Evolutionary conservation across 805 yeast species (phyloP).

Genomic region (Yarrowia sp.): DNA sequence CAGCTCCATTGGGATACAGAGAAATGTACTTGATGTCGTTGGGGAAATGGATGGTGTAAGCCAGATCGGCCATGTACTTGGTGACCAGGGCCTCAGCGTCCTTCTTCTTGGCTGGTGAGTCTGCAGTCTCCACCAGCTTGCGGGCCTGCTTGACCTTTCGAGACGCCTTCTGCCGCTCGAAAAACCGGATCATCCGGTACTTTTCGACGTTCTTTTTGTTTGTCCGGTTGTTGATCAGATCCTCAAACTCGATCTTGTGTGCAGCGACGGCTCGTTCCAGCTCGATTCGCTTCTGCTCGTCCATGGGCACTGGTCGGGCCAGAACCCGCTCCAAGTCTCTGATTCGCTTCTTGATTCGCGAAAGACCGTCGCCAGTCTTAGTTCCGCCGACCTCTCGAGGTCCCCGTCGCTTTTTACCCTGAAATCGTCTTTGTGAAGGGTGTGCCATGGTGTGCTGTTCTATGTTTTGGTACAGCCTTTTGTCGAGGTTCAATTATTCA

Average conservation of each 20-base stretch:
- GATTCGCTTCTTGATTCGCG: conserved; percentile 80
- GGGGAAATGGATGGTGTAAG: conserved; percentile 80
- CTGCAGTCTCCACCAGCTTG: conserved; percentile 47
- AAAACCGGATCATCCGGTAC: conserved; percentile 92
- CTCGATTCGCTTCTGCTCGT: conserved; percentile 56
- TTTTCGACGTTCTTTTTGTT: conserved; percentile 66
- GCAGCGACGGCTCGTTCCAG: conserved; percentile 75
- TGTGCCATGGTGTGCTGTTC: conserved; percentile 3
- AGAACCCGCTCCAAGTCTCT: conserved; percentile 83
- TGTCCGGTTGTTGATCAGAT: conserved; percentile 55
- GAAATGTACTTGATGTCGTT: conserved; percentile 79
- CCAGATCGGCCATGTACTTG: conserved; percentile 71
- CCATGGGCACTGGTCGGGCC: conserved; percentile 63
- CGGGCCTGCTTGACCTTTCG: conserved; percentile 65
- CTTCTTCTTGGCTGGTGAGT: conserved; percentile 45
- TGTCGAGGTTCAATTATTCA: background rate
- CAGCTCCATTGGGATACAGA: conserved; percentile 63
- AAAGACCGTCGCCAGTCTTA: conserved; percentile 41
- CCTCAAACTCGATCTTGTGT: conserved; percentile 62
- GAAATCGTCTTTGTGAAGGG: background rate
- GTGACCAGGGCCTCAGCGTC: conserved; percentile 51
- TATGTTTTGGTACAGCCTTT: background rate
- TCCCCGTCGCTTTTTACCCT: conserved; percentile 2
- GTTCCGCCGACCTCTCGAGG: conserved; percentile 25
- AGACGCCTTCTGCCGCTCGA: conserved; percentile 85